Base-by-base conservation (phyloP, 2,329 filamentous ascomycete genomes). In the Ascochyta lentis region DNA sequence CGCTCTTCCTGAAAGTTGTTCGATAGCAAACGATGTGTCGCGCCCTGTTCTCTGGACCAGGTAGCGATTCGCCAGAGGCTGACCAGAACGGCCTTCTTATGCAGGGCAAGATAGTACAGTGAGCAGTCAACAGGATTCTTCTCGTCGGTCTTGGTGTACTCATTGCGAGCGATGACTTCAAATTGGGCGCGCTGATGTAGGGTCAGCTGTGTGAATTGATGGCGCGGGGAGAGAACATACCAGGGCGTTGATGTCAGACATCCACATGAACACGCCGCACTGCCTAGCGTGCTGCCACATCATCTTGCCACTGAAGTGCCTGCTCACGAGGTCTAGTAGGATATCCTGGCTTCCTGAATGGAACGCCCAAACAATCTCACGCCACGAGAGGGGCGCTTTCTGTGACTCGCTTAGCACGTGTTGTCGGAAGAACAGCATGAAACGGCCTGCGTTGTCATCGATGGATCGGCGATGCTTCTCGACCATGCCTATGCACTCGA, bases 261-360 rank as follows among this genome's bases (percentile, higher is more conserved):
- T 82, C 94, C 95, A 99, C 87, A 97, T 94, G 70, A 96, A 97
- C 51, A 98, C 83, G 10, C 95, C 95, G 63, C 89, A 91, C 71
- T 96, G 89, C 42, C 89, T 84, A 1, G 94, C 95, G 66, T 93
- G 84, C 60, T 89, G 85, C 95, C 95, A 99, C 6, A 89, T 79
- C 79, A 98, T 83, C 56, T 86, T 88, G 1, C 89, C 89, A 60
- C 92, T 89, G 65, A 89, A 92, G 67, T 96, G 91, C 19, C 86
- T 82, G 10, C 88, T 87, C 9, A 96, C 89, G 65, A 96, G 88
- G 72, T 96, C 91, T 1, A 90, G 81, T 16, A 98, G 79, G 35
- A 98, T 93, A 70, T 98, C 94, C 75, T 99, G 95, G 57, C 92
- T 91, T 10, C 80, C 85, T 38, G 90, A 93, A 69, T 95, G 90